Evolutionary conservation across 495 filamentous ascomycete genomes (phyloP).

Genomic region (Chaetomium tenue): DNA sequence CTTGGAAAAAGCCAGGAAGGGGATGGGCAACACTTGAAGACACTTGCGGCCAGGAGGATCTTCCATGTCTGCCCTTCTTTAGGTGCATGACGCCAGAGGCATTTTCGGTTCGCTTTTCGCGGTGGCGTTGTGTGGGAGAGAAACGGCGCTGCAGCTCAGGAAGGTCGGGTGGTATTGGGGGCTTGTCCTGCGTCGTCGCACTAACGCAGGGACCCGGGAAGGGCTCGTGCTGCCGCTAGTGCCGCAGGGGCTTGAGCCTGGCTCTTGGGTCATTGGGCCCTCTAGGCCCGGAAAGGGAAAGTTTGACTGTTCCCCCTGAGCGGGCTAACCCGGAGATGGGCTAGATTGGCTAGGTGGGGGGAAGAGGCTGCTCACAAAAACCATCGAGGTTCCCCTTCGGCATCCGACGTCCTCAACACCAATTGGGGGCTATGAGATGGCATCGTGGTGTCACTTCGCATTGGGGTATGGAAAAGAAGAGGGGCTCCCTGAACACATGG

Average conservation of each 20-base stretch:
- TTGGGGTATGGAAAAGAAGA: no score
- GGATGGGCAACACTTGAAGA: neutral
- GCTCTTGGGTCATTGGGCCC: neutral
- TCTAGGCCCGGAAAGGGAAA: neutral
- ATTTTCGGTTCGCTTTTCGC: constrained; percentile 22
- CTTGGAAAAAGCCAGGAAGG: constrained; percentile 3
- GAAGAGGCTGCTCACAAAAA: no score
- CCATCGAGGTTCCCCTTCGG: no score
- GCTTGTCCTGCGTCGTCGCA: neutral
- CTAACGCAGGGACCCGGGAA: neutral
- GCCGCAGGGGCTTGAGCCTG: constrained; percentile 4
- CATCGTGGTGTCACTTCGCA: no score
- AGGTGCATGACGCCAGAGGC: constrained; percentile 32
- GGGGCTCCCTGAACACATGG: no score
- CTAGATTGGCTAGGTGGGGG: neutral
- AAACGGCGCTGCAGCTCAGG: constrained; percentile 6
- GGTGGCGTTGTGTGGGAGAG: constrained; percentile 11
- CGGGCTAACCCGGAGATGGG: neutral
- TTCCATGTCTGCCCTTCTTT: constrained; percentile 16
- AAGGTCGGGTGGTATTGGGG: neutral
- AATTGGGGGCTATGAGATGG: no score
- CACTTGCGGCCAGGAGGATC: neutral
- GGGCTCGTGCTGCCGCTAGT: constrained; percentile 10
- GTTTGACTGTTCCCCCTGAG: neutral
- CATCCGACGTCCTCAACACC: no score